Conservation (phyloP, 1,284 basidiomycete species). For the Marasmius sp. region DNA sequence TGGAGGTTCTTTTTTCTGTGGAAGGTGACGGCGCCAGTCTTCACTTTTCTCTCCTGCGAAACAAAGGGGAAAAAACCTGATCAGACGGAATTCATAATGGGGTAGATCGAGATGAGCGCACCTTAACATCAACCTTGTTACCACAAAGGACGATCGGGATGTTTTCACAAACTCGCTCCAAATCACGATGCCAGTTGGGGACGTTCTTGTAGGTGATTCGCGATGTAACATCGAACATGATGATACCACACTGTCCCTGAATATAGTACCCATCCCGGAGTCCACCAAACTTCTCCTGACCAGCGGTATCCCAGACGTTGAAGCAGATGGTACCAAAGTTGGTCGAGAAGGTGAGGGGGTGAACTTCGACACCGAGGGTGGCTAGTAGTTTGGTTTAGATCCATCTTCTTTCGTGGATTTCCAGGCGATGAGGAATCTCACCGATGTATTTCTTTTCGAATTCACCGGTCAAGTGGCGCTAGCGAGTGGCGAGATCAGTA, state of each 20-base stretch:
- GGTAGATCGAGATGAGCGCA: constrained; percentile 32
- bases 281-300: constrained; percentile 99
- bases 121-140: constrained; percentile 99
- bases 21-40: constrained; percentile 98
- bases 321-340: constrained; percentile 99
- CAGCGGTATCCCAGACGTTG: constrained; percentile 99
- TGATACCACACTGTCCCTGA: constrained; percentile 99
- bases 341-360: constrained; percentile 95
- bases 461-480: constrained; percentile 99
- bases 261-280: constrained; percentile 98
- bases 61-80: constrained; percentile 8
- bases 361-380: constrained; percentile 99
- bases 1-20: constrained; percentile 99
- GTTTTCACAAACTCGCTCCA: constrained; percentile 99
- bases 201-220: constrained; percentile 99
- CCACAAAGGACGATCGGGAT: constrained; percentile 99
- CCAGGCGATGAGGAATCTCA: constrained; percentile 35
- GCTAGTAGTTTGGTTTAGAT: constrained; percentile 49
- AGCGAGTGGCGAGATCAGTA: constrained; percentile 49
- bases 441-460: constrained; percentile 99
- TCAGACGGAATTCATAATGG: constrained; percentile 5
- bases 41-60: constrained; percentile 96
- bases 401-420: constrained; percentile 12
- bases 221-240: constrained; percentile 99
- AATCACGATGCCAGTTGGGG: constrained; percentile 99